Base-by-base conservation (phyloP, 768 basidiomycete genomes). In the Leccinellum luteum region DNA sequence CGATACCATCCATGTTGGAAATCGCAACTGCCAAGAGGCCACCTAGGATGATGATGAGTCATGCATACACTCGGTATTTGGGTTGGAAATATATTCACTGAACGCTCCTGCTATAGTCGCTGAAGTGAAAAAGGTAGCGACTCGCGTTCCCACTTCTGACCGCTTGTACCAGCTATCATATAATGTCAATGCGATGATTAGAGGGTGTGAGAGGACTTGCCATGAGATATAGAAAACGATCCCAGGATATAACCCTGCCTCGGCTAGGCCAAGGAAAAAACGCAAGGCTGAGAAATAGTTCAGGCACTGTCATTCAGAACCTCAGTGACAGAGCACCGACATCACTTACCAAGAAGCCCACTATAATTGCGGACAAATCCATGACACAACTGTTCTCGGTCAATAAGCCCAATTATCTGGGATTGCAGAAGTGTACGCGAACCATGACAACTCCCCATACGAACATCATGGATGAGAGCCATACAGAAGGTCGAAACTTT, bases 91-190 rank as follows among this genome's bases (percentile, higher is more conserved):
- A 21, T 43, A 59, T 78, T 52, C 52, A 85, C 87, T 85, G 70
- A 89, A 89, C 14, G 86, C 87, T 23, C 90, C 91, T 5, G 90
- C 84, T 28, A 88, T 78, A 0, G 90, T 92, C 2, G 90, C 89
- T 28, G 89, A 87, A 3, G 86, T 85, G 73, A 91, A 92, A 75
- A 94, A 94, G 15, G 86, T 58, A 0, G 90, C 87, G 23, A 88
- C 75, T 32, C 89, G 84, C 31, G 81, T 77, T 15, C 87, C 89
- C 63, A 89, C 79, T 64, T 94, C 92, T 12, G 83, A 79, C 27
- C 88, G 84, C 65, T 84, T 86, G 71, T 93, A 93, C 89, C 91
- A 93, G 63, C 86, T 88, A 52, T 14, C 41, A 15, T 23, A 27
- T 21, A 31, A 8, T 12, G 35, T 55, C 32, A 59, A 50, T 23